Evolutionary conservation across 148 eudicot species (phyloP).

Genomic region (Drosera capensis): DNA sequence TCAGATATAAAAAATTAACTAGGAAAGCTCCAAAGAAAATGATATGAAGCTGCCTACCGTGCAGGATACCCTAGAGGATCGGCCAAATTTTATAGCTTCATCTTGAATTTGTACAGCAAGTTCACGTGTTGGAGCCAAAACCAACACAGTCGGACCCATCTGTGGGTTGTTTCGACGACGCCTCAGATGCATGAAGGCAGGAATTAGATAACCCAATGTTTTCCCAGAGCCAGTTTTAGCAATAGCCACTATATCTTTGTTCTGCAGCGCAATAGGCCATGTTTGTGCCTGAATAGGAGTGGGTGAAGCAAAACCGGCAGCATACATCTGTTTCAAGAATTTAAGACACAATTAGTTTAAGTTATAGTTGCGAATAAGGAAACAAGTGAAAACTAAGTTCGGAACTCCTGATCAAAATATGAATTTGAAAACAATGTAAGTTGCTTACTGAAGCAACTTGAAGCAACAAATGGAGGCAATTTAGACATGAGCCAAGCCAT

Average conservation of each 20-base stretch:
- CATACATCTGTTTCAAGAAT: conserved; percentile 36
- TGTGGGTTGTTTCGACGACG: conserved; percentile 58
- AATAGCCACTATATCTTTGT: conserved; percentile 88
- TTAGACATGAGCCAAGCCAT: conserved; percentile 66
- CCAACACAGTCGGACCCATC: conserved; percentile 80
- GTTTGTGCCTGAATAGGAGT: conserved; percentile 99
- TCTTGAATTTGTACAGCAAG: conserved; percentile 92
- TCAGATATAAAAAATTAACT: neutral
- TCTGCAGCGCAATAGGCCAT: conserved; percentile 93
- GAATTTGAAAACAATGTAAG: conserved; percentile 28
- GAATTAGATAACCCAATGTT: conserved; percentile 88
- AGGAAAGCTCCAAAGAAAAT: neutral
- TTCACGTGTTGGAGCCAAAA: conserved; percentile 94
- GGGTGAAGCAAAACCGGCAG: conserved; percentile 83
- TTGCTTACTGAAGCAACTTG: conserved; percentile 99
- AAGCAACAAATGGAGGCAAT: conserved; percentile 82
- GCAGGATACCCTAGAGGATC: conserved; percentile 74
- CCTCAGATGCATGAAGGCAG: conserved; percentile 78
- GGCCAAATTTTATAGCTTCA: conserved; percentile 84
- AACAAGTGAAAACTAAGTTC: conserved; percentile 4
- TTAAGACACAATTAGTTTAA: no score
- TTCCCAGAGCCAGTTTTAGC: conserved; percentile 99
- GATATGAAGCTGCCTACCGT: conserved; percentile 26
- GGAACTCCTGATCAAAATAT: no score
- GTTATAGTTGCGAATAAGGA: no score